phyloP scores from a whole-genome alignment of 2,329 filamentous ascomycete genomes.

The Fusarium avenaceum region DNA sequence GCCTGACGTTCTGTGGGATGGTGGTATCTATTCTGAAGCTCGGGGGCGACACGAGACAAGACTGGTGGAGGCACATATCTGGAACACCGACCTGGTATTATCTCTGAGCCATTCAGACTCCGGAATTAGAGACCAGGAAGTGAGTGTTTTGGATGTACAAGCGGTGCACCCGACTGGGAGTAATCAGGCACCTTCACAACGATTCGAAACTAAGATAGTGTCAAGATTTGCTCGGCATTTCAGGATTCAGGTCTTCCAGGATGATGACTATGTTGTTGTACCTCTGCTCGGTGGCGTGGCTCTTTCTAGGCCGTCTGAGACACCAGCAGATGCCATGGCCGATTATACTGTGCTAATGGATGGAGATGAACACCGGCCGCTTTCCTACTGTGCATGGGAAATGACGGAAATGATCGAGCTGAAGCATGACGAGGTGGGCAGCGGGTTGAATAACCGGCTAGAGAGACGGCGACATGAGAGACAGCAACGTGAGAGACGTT shows the following conservation, averaged over 20 bases:
- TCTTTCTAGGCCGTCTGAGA: constrained; percentile 19
- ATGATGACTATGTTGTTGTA: constrained; percentile 36
- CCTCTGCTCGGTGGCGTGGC: constrained; percentile 23
- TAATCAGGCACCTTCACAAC: neutral
- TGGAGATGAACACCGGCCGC: neutral
- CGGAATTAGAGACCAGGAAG: neutral
- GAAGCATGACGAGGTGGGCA: neutral
- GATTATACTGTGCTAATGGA: neutral
- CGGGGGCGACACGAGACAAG: neutral
- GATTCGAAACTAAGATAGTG: constrained; percentile 8
- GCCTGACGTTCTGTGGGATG: constrained; percentile 23
- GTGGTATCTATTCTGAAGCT: neutral
- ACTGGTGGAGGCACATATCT: constrained; percentile 22
- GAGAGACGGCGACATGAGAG: neutral
- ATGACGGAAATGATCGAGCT: constrained; percentile 3
- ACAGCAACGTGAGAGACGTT: neutral
- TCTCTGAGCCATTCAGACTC: constrained; percentile 9
- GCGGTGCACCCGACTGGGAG: constrained; percentile 15
- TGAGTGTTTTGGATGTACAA: constrained; percentile 6
- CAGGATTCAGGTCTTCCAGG: constrained; percentile 27
- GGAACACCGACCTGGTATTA: constrained; percentile 29
- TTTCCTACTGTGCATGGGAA: neutral
- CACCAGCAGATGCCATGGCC: neutral
- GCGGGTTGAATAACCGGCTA: neutral
- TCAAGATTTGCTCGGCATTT: neutral